Base-by-base conservation (phyloP, 2,329 filamentous ascomycete genomes). In the Scortechinia acanthostroma region DNA sequence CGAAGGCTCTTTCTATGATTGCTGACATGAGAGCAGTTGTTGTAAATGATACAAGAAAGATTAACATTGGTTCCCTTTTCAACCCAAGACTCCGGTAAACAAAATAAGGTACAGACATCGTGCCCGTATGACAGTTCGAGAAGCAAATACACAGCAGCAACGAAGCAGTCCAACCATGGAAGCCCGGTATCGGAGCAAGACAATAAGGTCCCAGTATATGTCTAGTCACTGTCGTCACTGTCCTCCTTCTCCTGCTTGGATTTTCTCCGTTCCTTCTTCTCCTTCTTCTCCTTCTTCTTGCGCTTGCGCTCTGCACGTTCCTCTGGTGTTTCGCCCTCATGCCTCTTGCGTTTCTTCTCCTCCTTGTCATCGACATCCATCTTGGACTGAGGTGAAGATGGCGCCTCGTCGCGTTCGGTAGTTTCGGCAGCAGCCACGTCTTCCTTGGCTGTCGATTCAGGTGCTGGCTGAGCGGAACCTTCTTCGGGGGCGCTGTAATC, bases 331-430 rank as follows among this genome's bases (percentile, higher is more conserved):
- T 89, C 83, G 57, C 85, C 84, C 25, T 88, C 83, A 61, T 88
- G 84, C 75, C 90, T 82, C 70, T 88, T 87, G 56, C 83, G 79
- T 73, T 88, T 93, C 76, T 89, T 89, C 69, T 84, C 82, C 66
- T 81, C 76, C 63, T 77, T 85, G 67, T 56, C 70, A 44, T 80
- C 77, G 55, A 74, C 74, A 58, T 73, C 63, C 35, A 13, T 19
- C 35, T 40, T 40, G 4, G 64, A 58, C 22, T n/a, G n/a, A n/a
- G 67, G 56, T 33, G 62, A 58, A 28, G 62, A 58, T 43, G 60
- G 58, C 43, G 60, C 58, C 43, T 70, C 66, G 47, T 64, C 62
- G 22, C 51, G 46, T 15, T 61, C 60, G n/a, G 68, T 56, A 20
- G 63, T 58, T 37, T 68, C 10, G n/a, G 25, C 25, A 10, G 10